These are phyloP conservation scores for Spathaspora hagerdaliae DNA, from an alignment of 805 yeast species.

Conservation along the genomic window DNA sequence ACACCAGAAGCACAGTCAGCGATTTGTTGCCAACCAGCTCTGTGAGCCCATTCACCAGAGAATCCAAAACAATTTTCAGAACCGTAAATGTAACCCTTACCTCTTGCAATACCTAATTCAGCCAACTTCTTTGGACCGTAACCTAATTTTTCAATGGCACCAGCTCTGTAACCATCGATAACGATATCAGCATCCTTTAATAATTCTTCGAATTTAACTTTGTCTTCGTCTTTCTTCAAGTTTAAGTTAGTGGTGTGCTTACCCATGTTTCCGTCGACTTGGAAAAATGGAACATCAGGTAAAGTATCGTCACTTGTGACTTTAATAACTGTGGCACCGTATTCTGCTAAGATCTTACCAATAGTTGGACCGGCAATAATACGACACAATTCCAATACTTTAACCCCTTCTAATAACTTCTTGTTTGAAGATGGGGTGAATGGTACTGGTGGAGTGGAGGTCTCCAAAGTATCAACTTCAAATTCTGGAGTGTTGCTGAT, in stretches of 20 bases:
- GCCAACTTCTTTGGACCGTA: slow-evolving; percentile 24
- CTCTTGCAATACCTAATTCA: slow-evolving; percentile 20
- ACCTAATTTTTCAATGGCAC: slow-evolving; percentile 24
- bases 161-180: slow-evolving; percentile 28
- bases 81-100: slow-evolving; percentile 28
- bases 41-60: slow-evolving; percentile 23
- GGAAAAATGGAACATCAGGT: slow-evolving; percentile 32
- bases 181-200: slow-evolving; percentile 27
- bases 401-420: slow-evolving; percentile 24
- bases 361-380: slow-evolving; percentile 31
- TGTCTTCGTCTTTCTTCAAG: slow-evolving; percentile 21
- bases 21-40: slow-evolving; percentile 36
- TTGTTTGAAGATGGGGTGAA: slow-evolving; percentile 8
- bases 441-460: slow-evolving; percentile 20
- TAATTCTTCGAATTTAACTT: slow-evolving; percentile 21
- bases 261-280: slow-evolving; percentile 32
- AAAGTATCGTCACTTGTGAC: slow-evolving; percentile 18
- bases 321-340: slow-evolving; percentile 30
- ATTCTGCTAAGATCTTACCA: slow-evolving; percentile 26
- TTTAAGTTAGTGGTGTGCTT: slow-evolving; percentile 26
- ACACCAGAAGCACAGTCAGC: slow-evolving; percentile 32
- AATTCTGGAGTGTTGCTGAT: slow-evolving; percentile 18
- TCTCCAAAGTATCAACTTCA: slow-evolving; percentile 17
- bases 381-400: slow-evolving; percentile 27
- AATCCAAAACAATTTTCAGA: slow-evolving; percentile 31